phyloP scores from a whole-genome alignment of 352 stramenopile genomes.

The Plasmopara viticola region DNA sequence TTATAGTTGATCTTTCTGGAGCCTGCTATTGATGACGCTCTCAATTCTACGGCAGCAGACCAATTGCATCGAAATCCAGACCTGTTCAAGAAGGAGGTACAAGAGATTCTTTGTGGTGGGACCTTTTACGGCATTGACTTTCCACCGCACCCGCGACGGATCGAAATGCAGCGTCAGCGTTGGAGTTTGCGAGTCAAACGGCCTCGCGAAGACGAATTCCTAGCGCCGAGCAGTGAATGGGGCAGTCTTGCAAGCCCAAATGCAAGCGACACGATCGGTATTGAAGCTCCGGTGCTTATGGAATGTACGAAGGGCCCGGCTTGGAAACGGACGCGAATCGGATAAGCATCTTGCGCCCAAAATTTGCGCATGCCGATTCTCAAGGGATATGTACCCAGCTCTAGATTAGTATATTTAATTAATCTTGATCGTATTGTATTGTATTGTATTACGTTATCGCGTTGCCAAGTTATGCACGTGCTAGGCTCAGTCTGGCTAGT shows the following conservation, averaged over 20 bases:
- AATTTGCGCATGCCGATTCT: neutral
- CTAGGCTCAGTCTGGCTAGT: too few relatives aligned
- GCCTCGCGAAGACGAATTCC: constrained; percentile 32
- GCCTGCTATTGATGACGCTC: constrained; percentile 57
- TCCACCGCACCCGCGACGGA: constrained; percentile 43
- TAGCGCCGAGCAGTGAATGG: constrained; percentile 26
- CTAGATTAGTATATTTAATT: too few relatives aligned
- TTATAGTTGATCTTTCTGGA: constrained; percentile 76
- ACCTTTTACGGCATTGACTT: constrained; percentile 62
- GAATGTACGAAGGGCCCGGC: constrained; percentile 30
- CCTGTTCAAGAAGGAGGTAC: constrained; percentile 45
- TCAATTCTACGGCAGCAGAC: constrained; percentile 51
- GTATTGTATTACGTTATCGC: too few relatives aligned
- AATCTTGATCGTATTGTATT: too few relatives aligned
- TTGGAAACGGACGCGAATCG: constrained; percentile 62
- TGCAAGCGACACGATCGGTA: constrained; percentile 13
- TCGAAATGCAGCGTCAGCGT: constrained; percentile 45
- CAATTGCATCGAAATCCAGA: constrained; percentile 42
- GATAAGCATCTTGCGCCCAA: constrained; percentile 23
- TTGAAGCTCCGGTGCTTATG: constrained; percentile 30
- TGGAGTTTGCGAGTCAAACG: constrained; percentile 53
- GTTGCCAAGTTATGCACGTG: too few relatives aligned
- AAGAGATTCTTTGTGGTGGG: constrained; percentile 61
- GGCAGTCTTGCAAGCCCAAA: constrained; percentile 21
- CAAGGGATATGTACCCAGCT: too few relatives aligned